Conservation (phyloP, 1,284 basidiomycete genomes). For the Pseudozyma sp. region DNA sequence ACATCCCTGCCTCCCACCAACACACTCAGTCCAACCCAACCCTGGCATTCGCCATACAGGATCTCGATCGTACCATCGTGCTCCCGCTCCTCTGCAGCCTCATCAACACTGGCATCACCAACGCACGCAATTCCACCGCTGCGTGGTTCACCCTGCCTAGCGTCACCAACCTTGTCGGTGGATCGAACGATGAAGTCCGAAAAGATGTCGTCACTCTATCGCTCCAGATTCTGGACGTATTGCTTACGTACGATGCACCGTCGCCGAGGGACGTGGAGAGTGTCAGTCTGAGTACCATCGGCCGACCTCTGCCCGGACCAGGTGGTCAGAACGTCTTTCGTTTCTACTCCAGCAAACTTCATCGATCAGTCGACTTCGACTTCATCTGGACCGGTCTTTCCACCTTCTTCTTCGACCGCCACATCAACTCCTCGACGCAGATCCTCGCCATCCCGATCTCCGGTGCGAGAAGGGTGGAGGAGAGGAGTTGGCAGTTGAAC, state of each 20-base stretch:
- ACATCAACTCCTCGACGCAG: conserved; percentile 41
- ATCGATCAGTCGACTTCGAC: conserved; percentile 61
- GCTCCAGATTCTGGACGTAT: conserved; percentile 57
- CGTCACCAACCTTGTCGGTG: conserved; percentile 30
- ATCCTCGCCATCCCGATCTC: conserved; percentile 43
- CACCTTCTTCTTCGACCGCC: conserved; percentile 33
- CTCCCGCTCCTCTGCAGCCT: conserved; percentile 65
- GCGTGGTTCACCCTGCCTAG: conserved; percentile 42
- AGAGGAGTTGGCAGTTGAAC: conserved; percentile 39
- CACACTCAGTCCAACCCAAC: conserved; percentile 31
- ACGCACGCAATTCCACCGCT: conserved; percentile 38
- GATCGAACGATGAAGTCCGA: conserved; percentile 46
- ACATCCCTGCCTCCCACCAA: conserved; percentile 49
- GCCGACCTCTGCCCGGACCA: conserved; percentile 23
- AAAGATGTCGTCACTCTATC: conserved; percentile 44
- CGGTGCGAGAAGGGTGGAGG: conserved; percentile 24
- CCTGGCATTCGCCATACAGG: conserved; percentile 44
- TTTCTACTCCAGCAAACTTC: conserved; percentile 64
- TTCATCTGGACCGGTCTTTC: conserved; percentile 49
- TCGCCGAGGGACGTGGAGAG: conserved; percentile 30
- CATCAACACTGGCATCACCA: conserved; percentile 60
- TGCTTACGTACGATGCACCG: conserved; percentile 57
- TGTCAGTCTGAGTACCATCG: conserved; percentile 36
- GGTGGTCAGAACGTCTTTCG: conserved; percentile 55
- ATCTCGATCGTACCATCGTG: conserved; percentile 52